Percentiles rank a stretch among this genome's conserved stretches.
Evolutionary conservation across 768 basidiomycete species (phyloP).

Genomic region (Russula abietina): DNA sequence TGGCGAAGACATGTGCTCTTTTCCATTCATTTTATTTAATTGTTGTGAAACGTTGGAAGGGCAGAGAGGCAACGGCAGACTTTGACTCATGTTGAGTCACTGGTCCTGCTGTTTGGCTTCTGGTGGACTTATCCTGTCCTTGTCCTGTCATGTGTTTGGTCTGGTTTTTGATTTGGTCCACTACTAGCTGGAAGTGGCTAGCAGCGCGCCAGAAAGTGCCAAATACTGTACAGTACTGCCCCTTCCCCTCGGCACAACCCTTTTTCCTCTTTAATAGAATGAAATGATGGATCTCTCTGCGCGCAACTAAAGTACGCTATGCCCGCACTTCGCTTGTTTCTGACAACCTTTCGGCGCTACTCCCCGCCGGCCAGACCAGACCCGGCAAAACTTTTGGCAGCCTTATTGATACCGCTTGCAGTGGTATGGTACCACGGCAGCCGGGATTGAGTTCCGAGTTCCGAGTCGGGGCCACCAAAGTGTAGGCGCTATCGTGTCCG

Average conservation of each 20-base stretch:
- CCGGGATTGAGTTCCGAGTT: too few species aligned
- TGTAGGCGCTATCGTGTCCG: too few species aligned
- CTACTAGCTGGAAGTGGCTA: slow-evolving; percentile 7
- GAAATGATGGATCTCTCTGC: neutral
- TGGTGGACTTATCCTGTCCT: too few species aligned
- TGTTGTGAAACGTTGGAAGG: neutral
- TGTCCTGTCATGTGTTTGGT: neutral
- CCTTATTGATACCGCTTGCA: too few species aligned
- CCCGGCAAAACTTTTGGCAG: neutral
- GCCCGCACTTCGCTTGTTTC: neutral
- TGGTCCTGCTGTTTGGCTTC: neutral
- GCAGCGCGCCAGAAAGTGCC: neutral
- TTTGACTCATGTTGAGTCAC: neutral
- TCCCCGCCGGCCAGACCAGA: neutral
- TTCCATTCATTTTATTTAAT: neutral
- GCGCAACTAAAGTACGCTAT: neutral
- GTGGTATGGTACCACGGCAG: too few species aligned
- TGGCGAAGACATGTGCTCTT: neutral
- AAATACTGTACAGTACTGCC: neutral
- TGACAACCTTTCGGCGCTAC: neutral
- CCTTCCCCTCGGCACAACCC: too few species aligned
- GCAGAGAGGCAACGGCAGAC: neutral
- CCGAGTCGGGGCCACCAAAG: too few species aligned
- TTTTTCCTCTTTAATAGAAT: slow-evolving; percentile 4
- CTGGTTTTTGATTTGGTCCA: neutral